Conservation (phyloP, 768 basidiomycete species). For the Pleurotus pulmonarius region DNA sequence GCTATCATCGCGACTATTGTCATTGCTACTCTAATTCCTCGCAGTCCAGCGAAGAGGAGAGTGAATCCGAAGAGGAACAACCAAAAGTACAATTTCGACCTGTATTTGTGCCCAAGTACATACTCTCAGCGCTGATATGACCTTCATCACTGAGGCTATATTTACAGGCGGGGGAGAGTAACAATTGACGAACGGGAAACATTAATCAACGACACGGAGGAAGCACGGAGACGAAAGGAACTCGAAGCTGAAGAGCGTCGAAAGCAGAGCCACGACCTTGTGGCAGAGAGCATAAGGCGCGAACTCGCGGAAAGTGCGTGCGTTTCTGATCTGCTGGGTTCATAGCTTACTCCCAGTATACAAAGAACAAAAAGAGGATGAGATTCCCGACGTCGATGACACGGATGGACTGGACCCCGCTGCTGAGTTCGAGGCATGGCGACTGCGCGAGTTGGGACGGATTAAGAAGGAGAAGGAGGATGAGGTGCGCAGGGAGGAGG, state of each 20-base stretch:
- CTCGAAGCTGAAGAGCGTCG: slow-evolving; percentile 77
- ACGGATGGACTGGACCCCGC: slow-evolving; percentile 89
- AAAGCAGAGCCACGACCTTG: slow-evolving; percentile 87
- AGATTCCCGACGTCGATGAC: slow-evolving; percentile 88
- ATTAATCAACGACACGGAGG: slow-evolving; percentile 71
- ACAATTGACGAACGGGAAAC: slow-evolving; percentile 71
- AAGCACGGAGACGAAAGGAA: slow-evolving; percentile 64
- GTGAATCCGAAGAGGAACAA: slow-evolving; percentile 73
- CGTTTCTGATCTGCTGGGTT: background rate
- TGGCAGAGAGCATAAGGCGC: slow-evolving; percentile 89
- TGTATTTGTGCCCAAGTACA: slow-evolving; percentile 92
- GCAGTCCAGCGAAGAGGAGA: slow-evolving; percentile 85
- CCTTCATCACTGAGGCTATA: slow-evolving; percentile 7
- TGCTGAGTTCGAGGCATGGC: slow-evolving; percentile 94
- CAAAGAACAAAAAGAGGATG: slow-evolving; percentile 83
- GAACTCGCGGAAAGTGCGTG: slow-evolving; percentile 88
- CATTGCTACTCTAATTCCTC: slow-evolving; percentile 12
- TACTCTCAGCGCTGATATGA: slow-evolving; percentile 5
- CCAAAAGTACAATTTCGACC: slow-evolving; percentile 82
- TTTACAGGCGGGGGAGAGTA: slow-evolving; percentile 62
- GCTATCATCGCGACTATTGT: background rate
- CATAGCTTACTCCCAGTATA: slow-evolving; percentile 1
- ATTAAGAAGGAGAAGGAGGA: slow-evolving; percentile 95
- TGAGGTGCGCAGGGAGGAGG: slow-evolving; percentile 72
- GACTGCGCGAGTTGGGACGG: slow-evolving; percentile 87